A percentile compares a stretch with the other conserved stretches of the same genome.
phyloP scores from a whole-genome alignment of 2,329 filamentous ascomycete species.

The Colletotrichum lini region DNA sequence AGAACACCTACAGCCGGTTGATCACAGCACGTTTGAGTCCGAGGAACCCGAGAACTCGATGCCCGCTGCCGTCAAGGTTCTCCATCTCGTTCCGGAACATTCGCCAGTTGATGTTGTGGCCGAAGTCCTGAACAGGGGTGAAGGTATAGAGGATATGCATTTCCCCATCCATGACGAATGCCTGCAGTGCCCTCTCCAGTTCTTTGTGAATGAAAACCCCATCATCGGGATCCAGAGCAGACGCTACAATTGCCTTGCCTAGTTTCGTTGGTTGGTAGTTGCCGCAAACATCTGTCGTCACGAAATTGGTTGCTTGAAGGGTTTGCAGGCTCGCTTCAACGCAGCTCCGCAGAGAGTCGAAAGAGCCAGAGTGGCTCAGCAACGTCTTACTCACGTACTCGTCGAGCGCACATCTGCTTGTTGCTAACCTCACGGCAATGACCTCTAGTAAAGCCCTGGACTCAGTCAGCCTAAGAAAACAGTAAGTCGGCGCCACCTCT shows the following conservation, averaged over 20 bases:
- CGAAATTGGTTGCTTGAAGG: slow-evolving; percentile 68
- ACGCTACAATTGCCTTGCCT: slow-evolving; percentile 80
- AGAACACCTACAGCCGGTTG: slow-evolving; percentile 71
- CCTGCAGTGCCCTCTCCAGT: slow-evolving; percentile 74
- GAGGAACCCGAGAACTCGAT: slow-evolving; percentile 77
- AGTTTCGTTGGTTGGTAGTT: slow-evolving; percentile 74
- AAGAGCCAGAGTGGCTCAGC: slow-evolving; percentile 70
- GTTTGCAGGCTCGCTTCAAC: slow-evolving; percentile 73
- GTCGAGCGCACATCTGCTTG: slow-evolving; percentile 73
- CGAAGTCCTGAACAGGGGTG: slow-evolving; percentile 74
- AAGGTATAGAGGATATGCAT: slow-evolving; percentile 86
- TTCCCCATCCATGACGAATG: slow-evolving; percentile 85
- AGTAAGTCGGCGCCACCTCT: not conserved
- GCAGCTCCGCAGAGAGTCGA: slow-evolving; percentile 64
- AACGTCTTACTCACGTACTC: slow-evolving; percentile 80
- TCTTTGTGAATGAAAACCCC: slow-evolving; percentile 81
- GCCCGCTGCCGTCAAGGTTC: slow-evolving; percentile 76
- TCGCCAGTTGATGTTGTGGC: slow-evolving; percentile 76
- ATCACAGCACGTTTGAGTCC: slow-evolving; percentile 78
- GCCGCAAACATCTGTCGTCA: slow-evolving; percentile 64
- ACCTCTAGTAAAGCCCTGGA: slow-evolving; percentile 78
- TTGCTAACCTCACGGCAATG: slow-evolving; percentile 77
- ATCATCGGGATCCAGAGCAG: slow-evolving; percentile 81
- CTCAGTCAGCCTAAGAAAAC: slow-evolving; percentile 10
- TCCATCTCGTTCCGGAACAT: slow-evolving; percentile 81